These are phyloP conservation scores for Fusarium tjaetaba DNA, from an alignment of 2,329 filamentous ascomycete genomes.

Conservation along the genomic window DNA sequence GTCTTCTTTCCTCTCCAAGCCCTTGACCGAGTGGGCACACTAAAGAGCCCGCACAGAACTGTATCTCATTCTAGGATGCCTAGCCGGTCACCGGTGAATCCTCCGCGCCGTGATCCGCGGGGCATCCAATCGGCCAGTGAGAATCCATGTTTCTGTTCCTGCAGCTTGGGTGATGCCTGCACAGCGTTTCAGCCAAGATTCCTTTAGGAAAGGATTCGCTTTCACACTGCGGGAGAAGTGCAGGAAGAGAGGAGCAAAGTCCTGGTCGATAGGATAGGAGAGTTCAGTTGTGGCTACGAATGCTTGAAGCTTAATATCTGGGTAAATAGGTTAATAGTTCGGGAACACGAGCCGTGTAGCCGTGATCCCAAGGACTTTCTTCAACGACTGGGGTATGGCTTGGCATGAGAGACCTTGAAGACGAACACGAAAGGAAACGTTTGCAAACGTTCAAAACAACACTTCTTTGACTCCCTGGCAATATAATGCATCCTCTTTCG, in stretches of 20 bases:
- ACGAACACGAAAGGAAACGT: too few species aligned
- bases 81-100: neutral
- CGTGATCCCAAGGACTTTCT: neutral
- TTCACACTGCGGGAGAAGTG: neutral
- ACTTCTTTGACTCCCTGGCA: neutral
- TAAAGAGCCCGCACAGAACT: neutral
- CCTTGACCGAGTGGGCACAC: neutral
- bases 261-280: neutral
- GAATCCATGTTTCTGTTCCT: neutral
- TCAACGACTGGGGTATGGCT: neutral
- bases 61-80: neutral
- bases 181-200: slow-evolving; percentile 17
- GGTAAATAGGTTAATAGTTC: neutral
- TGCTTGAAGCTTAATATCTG: neutral
- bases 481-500: neutral
- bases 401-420: neutral
- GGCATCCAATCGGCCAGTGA: neutral
- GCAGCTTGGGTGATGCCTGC: neutral
- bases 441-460: neutral
- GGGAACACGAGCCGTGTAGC: neutral
- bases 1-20: too few species aligned
- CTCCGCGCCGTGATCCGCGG: neutral
- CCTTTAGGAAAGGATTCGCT: neutral
- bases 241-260: neutral
- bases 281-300: neutral